Evolutionary conservation across 305 asterid genomes (phyloP).

Genomic region (Solanum hybrid): DNA sequence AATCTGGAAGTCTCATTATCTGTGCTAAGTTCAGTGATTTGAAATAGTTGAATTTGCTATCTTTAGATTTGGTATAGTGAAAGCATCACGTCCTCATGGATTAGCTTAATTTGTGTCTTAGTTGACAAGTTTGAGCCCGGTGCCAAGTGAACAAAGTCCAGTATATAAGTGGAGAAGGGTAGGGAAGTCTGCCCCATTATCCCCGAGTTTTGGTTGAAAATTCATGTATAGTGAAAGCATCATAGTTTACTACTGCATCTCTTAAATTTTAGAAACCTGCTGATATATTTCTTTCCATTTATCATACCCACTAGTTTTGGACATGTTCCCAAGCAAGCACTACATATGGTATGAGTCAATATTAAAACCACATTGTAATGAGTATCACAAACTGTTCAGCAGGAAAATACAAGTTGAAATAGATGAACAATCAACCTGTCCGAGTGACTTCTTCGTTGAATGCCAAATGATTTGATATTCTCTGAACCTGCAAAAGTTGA

Average conservation of each 20-base stretch:
- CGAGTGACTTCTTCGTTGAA: not conserved
- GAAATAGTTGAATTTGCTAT: not conserved
- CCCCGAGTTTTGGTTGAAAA: not conserved
- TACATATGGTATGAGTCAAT: not conserved
- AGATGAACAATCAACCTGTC: not conserved
- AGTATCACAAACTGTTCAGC: not conserved
- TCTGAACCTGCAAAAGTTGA: not conserved
- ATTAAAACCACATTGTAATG: not conserved
- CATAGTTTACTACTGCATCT: not conserved
- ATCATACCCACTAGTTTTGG: not conserved
- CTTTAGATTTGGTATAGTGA: not conserved
- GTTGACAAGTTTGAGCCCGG: not conserved
- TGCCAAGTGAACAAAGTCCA: not conserved
- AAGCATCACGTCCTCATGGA: not conserved
- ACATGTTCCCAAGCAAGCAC: not conserved
- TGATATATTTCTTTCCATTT: not conserved
- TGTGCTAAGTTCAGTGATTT: not conserved
- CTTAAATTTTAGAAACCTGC: not conserved
- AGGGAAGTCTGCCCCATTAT: not conserved
- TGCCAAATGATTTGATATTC: not conserved
- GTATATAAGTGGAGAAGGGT: not conserved
- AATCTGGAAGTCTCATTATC: not conserved
- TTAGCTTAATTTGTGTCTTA: not conserved
- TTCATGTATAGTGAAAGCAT: not conserved
- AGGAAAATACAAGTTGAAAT: not conserved